phyloP scores from a whole-genome alignment of 2,329 filamentous ascomycete species.

The Mycosphaerella sp. region DNA sequence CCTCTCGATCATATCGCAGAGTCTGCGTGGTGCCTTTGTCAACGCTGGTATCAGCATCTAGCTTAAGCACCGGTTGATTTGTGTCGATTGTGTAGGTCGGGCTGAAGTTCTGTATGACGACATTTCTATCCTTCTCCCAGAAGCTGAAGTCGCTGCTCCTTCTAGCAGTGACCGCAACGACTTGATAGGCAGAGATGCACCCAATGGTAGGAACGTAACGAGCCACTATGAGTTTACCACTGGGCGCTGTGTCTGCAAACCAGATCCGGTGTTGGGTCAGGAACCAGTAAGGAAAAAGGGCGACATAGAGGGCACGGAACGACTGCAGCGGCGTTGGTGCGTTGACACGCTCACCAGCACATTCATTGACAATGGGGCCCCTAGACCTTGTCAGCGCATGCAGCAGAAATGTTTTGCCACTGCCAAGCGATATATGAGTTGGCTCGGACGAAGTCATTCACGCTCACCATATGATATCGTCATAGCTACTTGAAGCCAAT shows the following conservation, averaged over 20 bases:
- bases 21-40: conserved; percentile 20
- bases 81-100: conserved; percentile 66
- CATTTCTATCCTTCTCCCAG: conserved; percentile 58
- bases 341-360: conserved; percentile 55
- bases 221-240: conserved; percentile 68
- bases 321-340: conserved; percentile 53
- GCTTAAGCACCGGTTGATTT: conserved; percentile 59
- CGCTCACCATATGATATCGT: conserved; percentile 44
- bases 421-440: background rate
- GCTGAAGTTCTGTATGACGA: conserved; percentile 31
- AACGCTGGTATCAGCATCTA: conserved; percentile 32
- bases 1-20: conserved; percentile 45
- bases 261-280: conserved; percentile 73
- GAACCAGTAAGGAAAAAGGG: conserved; percentile 80
- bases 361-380: conserved; percentile 61
- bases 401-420: background rate
- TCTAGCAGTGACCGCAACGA: conserved; percentile 65
- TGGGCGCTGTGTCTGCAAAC: conserved; percentile 70
- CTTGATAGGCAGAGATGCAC: conserved; percentile 72
- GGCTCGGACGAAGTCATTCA: background rate
- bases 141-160: conserved; percentile 49
- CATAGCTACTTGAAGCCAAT: conserved; percentile 53
- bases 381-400: conserved; percentile 32
- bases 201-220: conserved; percentile 67
- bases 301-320: conserved; percentile 65